Evolutionary conservation across 345 rosid species (phyloP).

Genomic region (Citrus reticulata): DNA sequence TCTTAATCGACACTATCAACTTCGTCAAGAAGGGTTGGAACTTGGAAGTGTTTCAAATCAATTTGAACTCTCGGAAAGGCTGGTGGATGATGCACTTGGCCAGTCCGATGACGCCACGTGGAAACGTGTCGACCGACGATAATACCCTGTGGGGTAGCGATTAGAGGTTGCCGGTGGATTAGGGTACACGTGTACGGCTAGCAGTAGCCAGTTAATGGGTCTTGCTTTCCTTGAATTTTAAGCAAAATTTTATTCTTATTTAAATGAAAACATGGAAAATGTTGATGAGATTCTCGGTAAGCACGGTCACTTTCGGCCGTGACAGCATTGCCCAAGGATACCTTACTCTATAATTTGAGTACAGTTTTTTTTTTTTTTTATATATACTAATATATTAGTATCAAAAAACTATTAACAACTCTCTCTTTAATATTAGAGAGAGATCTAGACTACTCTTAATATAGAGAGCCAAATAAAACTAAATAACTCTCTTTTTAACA

Average conservation of each 20-base stretch:
- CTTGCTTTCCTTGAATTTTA: not conserved
- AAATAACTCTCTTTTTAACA: too few species aligned
- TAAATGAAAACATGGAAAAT: not conserved
- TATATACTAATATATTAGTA: too few species aligned
- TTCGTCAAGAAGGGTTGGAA: too few species aligned
- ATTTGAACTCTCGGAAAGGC: not conserved
- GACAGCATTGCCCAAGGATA: too few species aligned
- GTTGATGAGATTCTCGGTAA: not conserved
- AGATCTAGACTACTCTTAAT: fast-evolving
- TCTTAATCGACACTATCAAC: not conserved
- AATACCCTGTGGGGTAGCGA: not conserved
- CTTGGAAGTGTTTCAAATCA: not conserved
- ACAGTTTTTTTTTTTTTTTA: too few species aligned
- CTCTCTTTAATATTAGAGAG: too few species aligned
- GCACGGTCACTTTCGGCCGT: too few species aligned
- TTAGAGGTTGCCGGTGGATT: not conserved
- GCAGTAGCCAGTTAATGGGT: not conserved
- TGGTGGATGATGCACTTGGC: not conserved
- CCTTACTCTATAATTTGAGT: too few species aligned
- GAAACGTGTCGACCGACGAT: not conserved
- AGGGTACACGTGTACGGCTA: not conserved
- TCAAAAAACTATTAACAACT: too few species aligned
- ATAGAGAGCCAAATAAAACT: fast-evolving
- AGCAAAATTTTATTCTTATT: not conserved
- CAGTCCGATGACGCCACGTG: not conserved